phyloP scores from a whole-genome alignment of 176 grass and related monocot species.

The Avena eriantha region DNA sequence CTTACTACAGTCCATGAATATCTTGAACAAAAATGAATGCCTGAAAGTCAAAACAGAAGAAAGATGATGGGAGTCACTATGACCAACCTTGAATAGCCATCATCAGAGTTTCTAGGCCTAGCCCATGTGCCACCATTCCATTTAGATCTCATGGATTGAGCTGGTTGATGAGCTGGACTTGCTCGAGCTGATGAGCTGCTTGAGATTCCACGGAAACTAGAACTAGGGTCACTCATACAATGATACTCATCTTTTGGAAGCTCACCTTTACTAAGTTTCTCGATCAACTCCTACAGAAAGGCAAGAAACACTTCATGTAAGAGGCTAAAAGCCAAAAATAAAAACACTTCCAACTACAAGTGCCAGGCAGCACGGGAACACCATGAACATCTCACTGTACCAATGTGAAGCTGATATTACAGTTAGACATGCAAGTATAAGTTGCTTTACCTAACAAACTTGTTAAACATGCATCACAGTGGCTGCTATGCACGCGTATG shows the following conservation, averaged over 20 bases:
- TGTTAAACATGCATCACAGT: neutral
- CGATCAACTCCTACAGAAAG: constrained; percentile 73
- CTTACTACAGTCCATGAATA: constrained; percentile 1
- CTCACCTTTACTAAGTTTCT: constrained; percentile 84
- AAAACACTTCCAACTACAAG: constrained; percentile 3
- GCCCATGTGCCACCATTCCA: constrained; percentile 73
- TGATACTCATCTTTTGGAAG: constrained; percentile 78
- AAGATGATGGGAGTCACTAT: neutral
- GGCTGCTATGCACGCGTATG: neutral
- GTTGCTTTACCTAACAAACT: neutral
- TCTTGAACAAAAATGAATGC: neutral
- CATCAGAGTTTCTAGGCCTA: constrained; percentile 76
- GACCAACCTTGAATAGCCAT: constrained; percentile 84
- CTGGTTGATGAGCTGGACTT: constrained; percentile 57
- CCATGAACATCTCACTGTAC: neutral
- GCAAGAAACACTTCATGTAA: constrained; percentile 14
- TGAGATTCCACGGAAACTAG: constrained; percentile 65
- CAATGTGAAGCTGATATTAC: constrained; percentile 23
- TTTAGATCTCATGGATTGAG: constrained; percentile 81
- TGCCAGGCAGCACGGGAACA: neutral
- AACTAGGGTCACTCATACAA: constrained; percentile 85
- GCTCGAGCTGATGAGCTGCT: constrained; percentile 44
- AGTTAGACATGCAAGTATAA: constrained; percentile 2
- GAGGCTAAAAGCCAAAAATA: constrained; percentile 4
- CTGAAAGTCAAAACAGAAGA: neutral